Percentiles rank a stretch among this genome's conserved stretches.
Conservation (phyloP, 2,329 filamentous ascomycete genomes). For the Atkinsonella hypoxylon region DNA sequence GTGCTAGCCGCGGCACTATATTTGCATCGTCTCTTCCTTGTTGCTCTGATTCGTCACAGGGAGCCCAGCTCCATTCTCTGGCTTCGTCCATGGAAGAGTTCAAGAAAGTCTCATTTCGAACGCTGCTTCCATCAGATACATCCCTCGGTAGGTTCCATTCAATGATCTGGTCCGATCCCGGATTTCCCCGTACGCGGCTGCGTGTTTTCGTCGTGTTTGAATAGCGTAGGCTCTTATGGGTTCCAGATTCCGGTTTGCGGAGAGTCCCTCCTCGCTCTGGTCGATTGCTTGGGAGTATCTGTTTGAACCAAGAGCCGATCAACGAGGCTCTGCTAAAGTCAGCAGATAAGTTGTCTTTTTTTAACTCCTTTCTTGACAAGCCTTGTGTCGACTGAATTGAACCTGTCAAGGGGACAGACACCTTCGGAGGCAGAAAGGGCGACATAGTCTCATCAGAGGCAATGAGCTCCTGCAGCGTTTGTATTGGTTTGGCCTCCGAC, state of each 20-base stretch:
- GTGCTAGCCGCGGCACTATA: neutral
- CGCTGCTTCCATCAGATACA: conserved; percentile 7
- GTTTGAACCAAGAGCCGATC: conserved; percentile 29
- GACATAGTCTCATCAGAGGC: conserved; percentile 9
- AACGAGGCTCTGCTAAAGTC: conserved; percentile 14
- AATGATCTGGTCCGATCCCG: conserved; percentile 19
- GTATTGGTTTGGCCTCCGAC: neutral
- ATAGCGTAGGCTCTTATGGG: conserved; percentile 10
- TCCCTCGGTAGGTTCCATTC: conserved; percentile 25
- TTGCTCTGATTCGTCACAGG: conserved; percentile 6
- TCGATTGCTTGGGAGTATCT: conserved; percentile 34
- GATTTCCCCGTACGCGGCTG: conserved; percentile 11
- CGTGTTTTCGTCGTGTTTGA: neutral
- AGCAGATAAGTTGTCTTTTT: neutral
- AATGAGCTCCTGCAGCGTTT: neutral
- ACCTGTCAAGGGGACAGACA: conserved; percentile 9
- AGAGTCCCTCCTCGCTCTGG: conserved; percentile 38
- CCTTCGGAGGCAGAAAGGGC: conserved; percentile 11
- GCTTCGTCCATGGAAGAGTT: neutral
- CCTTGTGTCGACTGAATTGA: neutral
- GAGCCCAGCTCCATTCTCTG: conserved; percentile 12
- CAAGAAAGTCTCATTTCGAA: neutral
- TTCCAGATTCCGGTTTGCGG: conserved; percentile 21
- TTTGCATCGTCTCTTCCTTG: neutral
- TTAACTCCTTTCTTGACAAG: neutral